These are phyloP conservation scores for Fistulina hepatica DNA, from an alignment of 1,284 basidiomycete species.

Conservation along the genomic window DNA sequence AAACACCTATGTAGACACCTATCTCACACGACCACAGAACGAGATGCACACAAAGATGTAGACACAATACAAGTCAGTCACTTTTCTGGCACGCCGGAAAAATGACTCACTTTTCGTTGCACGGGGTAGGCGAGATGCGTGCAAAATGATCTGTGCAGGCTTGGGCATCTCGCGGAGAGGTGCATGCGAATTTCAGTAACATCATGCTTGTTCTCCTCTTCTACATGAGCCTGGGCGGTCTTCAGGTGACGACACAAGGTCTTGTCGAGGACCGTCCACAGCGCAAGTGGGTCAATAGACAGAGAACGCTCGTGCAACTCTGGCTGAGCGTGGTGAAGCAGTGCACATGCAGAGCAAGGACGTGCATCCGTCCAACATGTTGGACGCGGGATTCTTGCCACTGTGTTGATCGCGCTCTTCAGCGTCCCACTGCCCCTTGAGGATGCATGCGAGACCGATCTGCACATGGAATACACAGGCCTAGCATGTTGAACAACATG, in stretches of 20 bases:
- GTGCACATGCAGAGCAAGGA: conserved; percentile 23
- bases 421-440: conserved; percentile 40
- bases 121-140: too few relatives aligned
- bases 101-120: too few relatives aligned
- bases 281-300: conserved; percentile 77
- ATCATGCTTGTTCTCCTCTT: conserved; percentile 26
- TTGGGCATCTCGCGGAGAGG: too few relatives aligned
- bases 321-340: not conserved
- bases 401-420: conserved; percentile 10
- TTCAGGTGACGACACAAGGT: conserved; percentile 55
- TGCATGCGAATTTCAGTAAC: too few relatives aligned
- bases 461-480: too few relatives aligned
- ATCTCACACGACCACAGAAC: too few relatives aligned
- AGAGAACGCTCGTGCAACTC: conserved; percentile 27
- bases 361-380: conserved; percentile 33
- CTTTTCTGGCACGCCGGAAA: too few relatives aligned
- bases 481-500: too few relatives aligned
- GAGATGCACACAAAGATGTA: too few relatives aligned
- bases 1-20: too few relatives aligned
- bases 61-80: too few relatives aligned
- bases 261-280: conserved; percentile 73
- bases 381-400: conserved; percentile 18
- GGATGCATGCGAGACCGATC: conserved; percentile 65
- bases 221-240: conserved; percentile 21
- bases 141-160: too few relatives aligned